Conservation (phyloP, 2,329 filamentous ascomycete genomes). For the Cladosporium sp. region DNA sequence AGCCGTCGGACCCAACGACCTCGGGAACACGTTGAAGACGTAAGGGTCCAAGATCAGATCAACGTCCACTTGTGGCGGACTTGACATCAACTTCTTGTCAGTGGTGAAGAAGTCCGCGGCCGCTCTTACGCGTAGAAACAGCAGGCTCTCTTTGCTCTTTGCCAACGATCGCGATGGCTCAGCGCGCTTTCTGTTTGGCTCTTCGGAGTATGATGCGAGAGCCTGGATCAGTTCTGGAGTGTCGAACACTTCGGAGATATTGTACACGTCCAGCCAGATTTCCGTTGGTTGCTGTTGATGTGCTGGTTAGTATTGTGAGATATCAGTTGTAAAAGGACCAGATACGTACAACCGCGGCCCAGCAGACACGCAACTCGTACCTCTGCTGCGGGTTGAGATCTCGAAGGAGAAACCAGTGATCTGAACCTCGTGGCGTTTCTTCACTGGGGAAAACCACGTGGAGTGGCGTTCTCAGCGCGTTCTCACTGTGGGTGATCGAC, state of each 20-base stretch:
- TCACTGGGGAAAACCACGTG: conserved; percentile 66
- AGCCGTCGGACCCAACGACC: conserved; percentile 71
- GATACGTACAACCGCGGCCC: conserved; percentile 79
- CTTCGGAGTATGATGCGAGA: conserved; percentile 32
- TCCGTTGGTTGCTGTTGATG: conserved; percentile 76
- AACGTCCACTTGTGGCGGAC: conserved; percentile 70
- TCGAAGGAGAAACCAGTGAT: conserved; percentile 79
- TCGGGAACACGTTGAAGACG: conserved; percentile 74
- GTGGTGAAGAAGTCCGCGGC: conserved; percentile 83
- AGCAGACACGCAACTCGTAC: conserved; percentile 92
- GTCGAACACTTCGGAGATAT: conserved; percentile 60
- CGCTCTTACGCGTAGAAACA: conserved; percentile 73
- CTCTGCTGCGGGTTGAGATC: conserved; percentile 68
- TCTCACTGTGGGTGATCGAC: conserved; percentile 59
- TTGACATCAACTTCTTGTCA: conserved; percentile 71
- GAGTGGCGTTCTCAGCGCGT: conserved; percentile 62
- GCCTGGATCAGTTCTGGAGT: conserved; percentile 33
- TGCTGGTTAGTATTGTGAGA: background rate
- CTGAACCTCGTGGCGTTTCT: conserved; percentile 55
- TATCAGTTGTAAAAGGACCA: background rate
- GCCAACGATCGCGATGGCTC: background rate
- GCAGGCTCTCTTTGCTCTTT: conserved; percentile 28
- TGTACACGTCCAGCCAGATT: conserved; percentile 69
- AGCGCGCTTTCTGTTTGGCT: conserved; percentile 10
- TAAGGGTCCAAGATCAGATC: conserved; percentile 88